These are phyloP conservation scores for Ceratobasidium sp. DNA, from an alignment of 1,284 basidiomycete species.

Conservation along the genomic window DNA sequence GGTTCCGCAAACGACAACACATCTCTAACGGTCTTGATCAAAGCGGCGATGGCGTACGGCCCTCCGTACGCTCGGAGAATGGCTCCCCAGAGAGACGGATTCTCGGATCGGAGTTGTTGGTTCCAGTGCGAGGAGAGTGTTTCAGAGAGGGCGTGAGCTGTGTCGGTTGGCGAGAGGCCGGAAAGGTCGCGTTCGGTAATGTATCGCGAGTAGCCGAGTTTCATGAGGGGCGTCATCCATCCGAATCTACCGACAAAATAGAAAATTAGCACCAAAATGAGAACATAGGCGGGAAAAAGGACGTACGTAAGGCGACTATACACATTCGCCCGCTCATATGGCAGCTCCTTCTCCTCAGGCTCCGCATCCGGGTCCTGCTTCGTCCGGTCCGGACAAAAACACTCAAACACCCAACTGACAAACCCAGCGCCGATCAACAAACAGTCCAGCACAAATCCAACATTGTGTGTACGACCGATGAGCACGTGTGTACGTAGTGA, in stretches of 20 bases:
- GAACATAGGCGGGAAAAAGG: conserved; percentile 39
- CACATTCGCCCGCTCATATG: conserved; percentile 84
- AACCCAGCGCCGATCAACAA: conserved; percentile 66
- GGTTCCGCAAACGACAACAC: conserved; percentile 88
- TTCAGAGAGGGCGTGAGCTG: conserved; percentile 77
- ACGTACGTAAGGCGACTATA: conserved; percentile 64
- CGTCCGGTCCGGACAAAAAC: conserved; percentile 74
- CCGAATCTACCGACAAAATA: conserved; percentile 66
- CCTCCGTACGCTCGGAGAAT: conserved; percentile 83
- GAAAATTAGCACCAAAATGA: conserved; percentile 57
- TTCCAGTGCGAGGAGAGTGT: conserved; percentile 67
- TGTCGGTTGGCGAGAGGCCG: conserved; percentile 74
- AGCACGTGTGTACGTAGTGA: conserved; percentile 71
- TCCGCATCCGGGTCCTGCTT: conserved; percentile 38
- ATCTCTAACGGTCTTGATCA: conserved; percentile 84
- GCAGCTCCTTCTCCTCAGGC: conserved; percentile 70
- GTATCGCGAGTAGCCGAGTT: conserved; percentile 61
- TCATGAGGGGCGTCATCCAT: conserved; percentile 86
- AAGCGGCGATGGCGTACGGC: conserved; percentile 76
- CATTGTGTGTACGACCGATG: conserved; percentile 54
- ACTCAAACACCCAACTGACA: conserved; percentile 76
- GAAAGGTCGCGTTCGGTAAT: conserved; percentile 86
- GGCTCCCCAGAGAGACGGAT: conserved; percentile 76
- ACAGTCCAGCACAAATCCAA: conserved; percentile 66
- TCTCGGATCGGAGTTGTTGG: conserved; percentile 45